Conservation (phyloP, 495 filamentous ascomycete species). For the Trichoderma virens region DNA sequence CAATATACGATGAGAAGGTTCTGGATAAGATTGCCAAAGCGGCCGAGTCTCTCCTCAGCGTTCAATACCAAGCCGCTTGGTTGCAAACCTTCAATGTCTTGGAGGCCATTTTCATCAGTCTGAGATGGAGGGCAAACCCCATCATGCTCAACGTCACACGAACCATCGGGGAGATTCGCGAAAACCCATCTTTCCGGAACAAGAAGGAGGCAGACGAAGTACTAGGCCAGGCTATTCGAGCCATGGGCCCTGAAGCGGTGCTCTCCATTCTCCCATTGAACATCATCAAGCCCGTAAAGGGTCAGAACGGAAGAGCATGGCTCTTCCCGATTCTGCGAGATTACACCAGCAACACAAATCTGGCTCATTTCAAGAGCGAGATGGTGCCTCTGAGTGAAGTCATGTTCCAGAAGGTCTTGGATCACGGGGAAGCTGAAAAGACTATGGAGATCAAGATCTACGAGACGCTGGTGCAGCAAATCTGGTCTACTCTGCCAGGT, state of each 20-base stretch:
- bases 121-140: conserved; percentile 74
- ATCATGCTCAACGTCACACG: conserved; percentile 65
- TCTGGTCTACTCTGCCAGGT: conserved; percentile 89
- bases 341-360: conserved; percentile 72
- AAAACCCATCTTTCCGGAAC: conserved; percentile 80
- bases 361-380: conserved; percentile 75
- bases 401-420: conserved; percentile 82
- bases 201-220: conserved; percentile 94
- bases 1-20: conserved; percentile 78
- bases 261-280: conserved; percentile 79
- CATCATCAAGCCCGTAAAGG: conserved; percentile 62
- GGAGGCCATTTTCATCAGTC: conserved; percentile 76
- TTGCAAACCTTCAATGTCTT: conserved; percentile 89
- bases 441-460: conserved; percentile 94
- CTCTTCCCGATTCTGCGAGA: conserved; percentile 85
- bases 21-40: conserved; percentile 65
- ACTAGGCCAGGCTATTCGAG: conserved; percentile 73
- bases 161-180: conserved; percentile 77
- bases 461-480: conserved; percentile 90
- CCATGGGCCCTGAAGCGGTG: conserved; percentile 80
- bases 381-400: conserved; percentile 82
- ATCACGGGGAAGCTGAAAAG: conserved; percentile 70
- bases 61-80: conserved; percentile 93
- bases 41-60: conserved; percentile 63
- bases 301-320: conserved; percentile 84